Conservation (phyloP, 352 stramenopile genomes). For the Globisporangium paroecandrum region DNA sequence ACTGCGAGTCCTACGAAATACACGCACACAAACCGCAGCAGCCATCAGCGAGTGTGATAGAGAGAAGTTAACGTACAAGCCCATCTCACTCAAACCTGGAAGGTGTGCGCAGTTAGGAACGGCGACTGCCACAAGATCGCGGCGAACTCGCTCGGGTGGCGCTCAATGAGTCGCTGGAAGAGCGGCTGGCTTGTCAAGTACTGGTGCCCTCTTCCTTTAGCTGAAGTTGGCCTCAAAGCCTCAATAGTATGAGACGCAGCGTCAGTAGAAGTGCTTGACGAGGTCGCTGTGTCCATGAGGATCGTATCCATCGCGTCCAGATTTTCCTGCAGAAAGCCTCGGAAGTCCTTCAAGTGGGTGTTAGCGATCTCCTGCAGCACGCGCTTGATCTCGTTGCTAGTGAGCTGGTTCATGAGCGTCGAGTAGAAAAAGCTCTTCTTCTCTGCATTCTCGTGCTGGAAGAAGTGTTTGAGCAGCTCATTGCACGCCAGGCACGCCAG, state of each 20-base stretch:
- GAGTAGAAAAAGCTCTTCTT: constrained; percentile 35
- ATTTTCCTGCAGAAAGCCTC: constrained; percentile 44
- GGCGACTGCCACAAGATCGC: constrained; percentile 55
- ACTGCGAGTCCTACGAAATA: constrained; percentile 36
- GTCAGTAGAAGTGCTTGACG: neutral
- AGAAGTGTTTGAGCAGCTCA: constrained; percentile 37
- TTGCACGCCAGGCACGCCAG: constrained; percentile 27
- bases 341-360: constrained; percentile 30
- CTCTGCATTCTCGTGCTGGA: constrained; percentile 20
- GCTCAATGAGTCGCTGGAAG: constrained; percentile 65
- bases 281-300: constrained; percentile 23
- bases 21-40: neutral
- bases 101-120: constrained; percentile 63
- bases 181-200: constrained; percentile 19
- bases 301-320: constrained; percentile 49
- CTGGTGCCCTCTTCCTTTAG: neutral
- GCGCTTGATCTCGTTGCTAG: constrained; percentile 16
- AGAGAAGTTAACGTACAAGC: neutral
- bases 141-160: constrained; percentile 47
- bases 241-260: neutral
- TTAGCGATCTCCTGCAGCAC: constrained; percentile 32
- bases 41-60: neutral
- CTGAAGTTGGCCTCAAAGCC: neutral
- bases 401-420: constrained; percentile 30
- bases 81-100: constrained; percentile 37